Conservation (phyloP, 257 asterid genomes). For the Salvia miltiorrhiza region DNA sequence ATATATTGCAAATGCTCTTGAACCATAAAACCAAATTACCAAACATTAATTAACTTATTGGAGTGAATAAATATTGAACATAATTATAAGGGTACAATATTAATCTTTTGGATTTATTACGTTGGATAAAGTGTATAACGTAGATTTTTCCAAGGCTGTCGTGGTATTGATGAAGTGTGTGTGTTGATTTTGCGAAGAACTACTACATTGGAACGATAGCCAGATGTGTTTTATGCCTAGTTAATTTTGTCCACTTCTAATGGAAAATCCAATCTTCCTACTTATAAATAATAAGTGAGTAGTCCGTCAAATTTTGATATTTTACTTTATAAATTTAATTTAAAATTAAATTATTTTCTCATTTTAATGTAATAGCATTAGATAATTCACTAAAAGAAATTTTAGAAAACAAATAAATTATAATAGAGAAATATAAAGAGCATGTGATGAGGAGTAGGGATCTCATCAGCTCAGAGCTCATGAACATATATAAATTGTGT, state of each 20-base stretch:
- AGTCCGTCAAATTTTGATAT: too few species aligned
- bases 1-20: neutral
- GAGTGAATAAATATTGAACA: neutral
- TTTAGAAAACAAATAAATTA: too few species aligned
- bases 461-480: too few species aligned
- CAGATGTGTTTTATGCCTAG: neutral
- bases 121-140: neutral
- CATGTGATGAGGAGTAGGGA: too few species aligned
- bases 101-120: neutral
- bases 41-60: neutral
- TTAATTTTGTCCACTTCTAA: neutral
- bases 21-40: neutral
- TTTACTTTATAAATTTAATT: too few species aligned
- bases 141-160: slow-evolving; percentile 6
- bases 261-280: neutral
- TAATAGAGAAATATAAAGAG: too few species aligned
- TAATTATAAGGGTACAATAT: too few species aligned
- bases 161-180: neutral
- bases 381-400: too few species aligned
- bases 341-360: too few species aligned
- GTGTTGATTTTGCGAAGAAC: slow-evolving; percentile 3
- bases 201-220: neutral
- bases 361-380: too few species aligned
- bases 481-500: too few species aligned
- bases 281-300: neutral